phyloP scores from a whole-genome alignment of 108 stramenopile species.

The Nannochloropsis gaditana region DNA sequence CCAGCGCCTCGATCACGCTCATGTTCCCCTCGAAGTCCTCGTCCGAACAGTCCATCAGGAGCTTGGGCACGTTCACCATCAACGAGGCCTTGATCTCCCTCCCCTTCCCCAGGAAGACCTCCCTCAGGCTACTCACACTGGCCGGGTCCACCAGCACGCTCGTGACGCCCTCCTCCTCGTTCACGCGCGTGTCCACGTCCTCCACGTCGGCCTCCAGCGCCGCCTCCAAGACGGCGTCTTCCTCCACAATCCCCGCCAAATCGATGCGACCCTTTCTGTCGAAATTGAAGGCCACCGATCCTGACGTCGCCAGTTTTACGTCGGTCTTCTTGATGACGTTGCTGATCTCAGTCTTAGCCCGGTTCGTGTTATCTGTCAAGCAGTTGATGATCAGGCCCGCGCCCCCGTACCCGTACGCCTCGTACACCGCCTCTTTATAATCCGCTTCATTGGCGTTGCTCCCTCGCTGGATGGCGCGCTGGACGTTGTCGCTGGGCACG shows the following conservation, averaged over 20 bases:
- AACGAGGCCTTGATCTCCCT: slow-evolving; percentile 32
- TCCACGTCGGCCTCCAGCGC: slow-evolving; percentile 44
- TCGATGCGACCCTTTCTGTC: slow-evolving; percentile 37
- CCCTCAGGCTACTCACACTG: neutral
- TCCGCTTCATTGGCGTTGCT: slow-evolving; percentile 40
- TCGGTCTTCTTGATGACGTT: slow-evolving; percentile 43
- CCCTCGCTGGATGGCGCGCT: slow-evolving; percentile 52
- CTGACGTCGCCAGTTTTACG: slow-evolving; percentile 43
- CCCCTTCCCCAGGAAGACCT: slow-evolving; percentile 23
- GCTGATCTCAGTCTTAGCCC: slow-evolving; percentile 47
- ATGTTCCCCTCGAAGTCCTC: slow-evolving; percentile 90
- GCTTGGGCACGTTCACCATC: slow-evolving; percentile 67
- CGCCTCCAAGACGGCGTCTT: slow-evolving; percentile 38
- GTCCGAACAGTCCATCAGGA: slow-evolving; percentile 76
- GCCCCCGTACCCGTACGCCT: slow-evolving; percentile 54
- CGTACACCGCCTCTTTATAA: slow-evolving; percentile 50
- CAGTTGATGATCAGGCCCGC: slow-evolving; percentile 48
- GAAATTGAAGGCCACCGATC: slow-evolving; percentile 51
- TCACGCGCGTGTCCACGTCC: slow-evolving; percentile 28
- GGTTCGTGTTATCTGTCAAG: slow-evolving; percentile 51
- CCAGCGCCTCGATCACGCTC: slow-evolving; percentile 79
- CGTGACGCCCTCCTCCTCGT: slow-evolving; percentile 37
- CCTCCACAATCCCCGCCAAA: slow-evolving; percentile 34
- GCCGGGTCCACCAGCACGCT: slow-evolving; percentile 29
- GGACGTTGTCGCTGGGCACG: slow-evolving; percentile 51